Percentiles rank a stretch among this genome's conserved stretches.
Evolutionary conservation across 1,284 basidiomycete species (phyloP).

Genomic region (Ceratobasidium sp.): DNA sequence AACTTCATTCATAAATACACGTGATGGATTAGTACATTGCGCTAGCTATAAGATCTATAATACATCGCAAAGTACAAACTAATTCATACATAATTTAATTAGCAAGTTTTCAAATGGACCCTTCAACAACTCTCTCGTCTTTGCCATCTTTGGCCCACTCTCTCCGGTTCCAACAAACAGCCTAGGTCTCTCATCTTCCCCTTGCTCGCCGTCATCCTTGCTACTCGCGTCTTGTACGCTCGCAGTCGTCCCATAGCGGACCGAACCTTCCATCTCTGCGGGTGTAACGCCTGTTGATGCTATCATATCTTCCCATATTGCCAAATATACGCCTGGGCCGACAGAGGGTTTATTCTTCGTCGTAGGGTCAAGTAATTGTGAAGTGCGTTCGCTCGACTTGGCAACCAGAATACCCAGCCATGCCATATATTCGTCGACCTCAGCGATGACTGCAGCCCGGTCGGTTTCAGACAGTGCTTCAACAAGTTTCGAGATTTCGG

Average conservation of each 20-base stretch:
- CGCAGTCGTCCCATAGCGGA: slow-evolving; percentile 26
- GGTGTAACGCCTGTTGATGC: slow-evolving; percentile 33
- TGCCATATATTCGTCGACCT: slow-evolving; percentile 7
- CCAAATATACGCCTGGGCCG: slow-evolving; percentile 21
- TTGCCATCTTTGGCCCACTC: slow-evolving; percentile 9
- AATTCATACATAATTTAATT: slow-evolving; percentile 25
- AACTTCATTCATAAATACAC: too few species aligned
- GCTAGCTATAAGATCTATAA: slow-evolving; percentile 13
- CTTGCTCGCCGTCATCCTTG: slow-evolving; percentile 22
- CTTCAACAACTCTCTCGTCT: background rate
- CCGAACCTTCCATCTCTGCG: slow-evolving; percentile 22
- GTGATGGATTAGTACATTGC: too few species aligned
- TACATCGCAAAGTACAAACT: background rate
- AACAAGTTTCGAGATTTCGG: slow-evolving; percentile 14
- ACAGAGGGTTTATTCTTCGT: background rate
- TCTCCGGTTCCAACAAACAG: slow-evolving; percentile 31
- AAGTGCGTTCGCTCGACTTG: slow-evolving; percentile 19
- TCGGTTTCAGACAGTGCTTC: background rate
- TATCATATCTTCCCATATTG: slow-evolving; percentile 35
- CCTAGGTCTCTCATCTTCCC: background rate
- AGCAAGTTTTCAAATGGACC: slow-evolving; percentile 24
- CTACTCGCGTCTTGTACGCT: slow-evolving; percentile 20
- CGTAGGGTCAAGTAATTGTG: background rate
- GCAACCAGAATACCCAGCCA: slow-evolving; percentile 2
- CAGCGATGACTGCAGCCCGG: slow-evolving; percentile 4